Evolutionary conservation across 768 basidiomycete genomes (phyloP).

Genomic region (Podaxis carcinomalis): DNA sequence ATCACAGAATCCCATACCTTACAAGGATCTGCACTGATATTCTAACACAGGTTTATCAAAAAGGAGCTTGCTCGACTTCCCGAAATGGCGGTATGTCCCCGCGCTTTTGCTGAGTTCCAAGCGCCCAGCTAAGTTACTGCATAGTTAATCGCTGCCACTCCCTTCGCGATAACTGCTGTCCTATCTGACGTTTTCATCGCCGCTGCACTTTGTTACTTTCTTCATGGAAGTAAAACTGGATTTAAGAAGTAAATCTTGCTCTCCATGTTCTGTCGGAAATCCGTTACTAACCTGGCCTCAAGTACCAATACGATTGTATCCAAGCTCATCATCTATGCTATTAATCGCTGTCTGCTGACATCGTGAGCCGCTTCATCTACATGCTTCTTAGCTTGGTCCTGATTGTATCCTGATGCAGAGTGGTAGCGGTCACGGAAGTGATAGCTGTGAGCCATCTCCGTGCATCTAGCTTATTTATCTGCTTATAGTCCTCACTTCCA

Average conservation of each 20-base stretch:
- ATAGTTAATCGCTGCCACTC: slow-evolving; percentile 36
- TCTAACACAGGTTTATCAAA: slow-evolving; percentile 31
- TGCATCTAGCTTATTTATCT: background rate
- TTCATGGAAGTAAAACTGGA: slow-evolving; percentile 35
- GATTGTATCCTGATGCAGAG: slow-evolving; percentile 15
- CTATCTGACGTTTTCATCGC: slow-evolving; percentile 43
- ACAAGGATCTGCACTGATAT: background rate
- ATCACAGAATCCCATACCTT: background rate
- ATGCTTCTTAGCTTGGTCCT: background rate
- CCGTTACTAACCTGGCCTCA: background rate
- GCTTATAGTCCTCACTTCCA: slow-evolving; percentile 2
- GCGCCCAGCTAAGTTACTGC: background rate
- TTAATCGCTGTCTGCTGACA: slow-evolving; percentile 46
- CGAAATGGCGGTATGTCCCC: slow-evolving; percentile 27
- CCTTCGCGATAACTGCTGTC: slow-evolving; percentile 41
- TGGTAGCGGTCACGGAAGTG: slow-evolving; percentile 34
- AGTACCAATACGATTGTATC: slow-evolving; percentile 41
- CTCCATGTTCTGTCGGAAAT: background rate
- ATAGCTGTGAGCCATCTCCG: slow-evolving; percentile 26
- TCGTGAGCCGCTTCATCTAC: slow-evolving; percentile 28
- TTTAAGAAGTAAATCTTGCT: slow-evolving; percentile 23
- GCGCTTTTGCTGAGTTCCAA: background rate
- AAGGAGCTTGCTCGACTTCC: slow-evolving; percentile 27
- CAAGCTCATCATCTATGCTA: slow-evolving; percentile 42
- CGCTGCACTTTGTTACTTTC: slow-evolving; percentile 33